These are phyloP conservation scores for Porodaedalea pini DNA, from an alignment of 1,284 basidiomycete species.

Conservation along the genomic window DNA sequence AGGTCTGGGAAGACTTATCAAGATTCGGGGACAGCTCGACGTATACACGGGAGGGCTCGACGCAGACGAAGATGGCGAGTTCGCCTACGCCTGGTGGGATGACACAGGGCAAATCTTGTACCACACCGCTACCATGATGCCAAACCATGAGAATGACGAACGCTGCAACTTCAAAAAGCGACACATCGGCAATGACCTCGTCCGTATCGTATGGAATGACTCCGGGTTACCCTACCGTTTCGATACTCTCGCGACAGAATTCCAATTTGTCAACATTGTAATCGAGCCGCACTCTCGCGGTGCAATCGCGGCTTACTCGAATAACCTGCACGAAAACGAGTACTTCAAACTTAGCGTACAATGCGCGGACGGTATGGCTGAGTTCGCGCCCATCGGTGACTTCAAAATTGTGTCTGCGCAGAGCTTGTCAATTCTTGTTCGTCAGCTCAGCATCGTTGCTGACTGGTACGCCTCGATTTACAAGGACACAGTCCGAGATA, in stretches of 20 bases:
- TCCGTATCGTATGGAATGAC: constrained; percentile 98
- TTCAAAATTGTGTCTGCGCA: constrained; percentile 90
- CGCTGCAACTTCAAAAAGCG: constrained; percentile 82
- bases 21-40: constrained; percentile 87
- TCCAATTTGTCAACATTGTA: constrained; percentile 98
- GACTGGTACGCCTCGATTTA: constrained; percentile 89
- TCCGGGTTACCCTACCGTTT: constrained; percentile 85
- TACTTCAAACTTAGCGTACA: constrained; percentile 92
- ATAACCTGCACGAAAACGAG: constrained; percentile 78
- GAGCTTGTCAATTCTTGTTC: constrained; percentile 76
- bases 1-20: constrained; percentile 85
- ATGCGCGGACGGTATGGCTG: constrained; percentile 81
- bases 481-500: constrained; percentile 68
- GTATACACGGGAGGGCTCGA: constrained; percentile 95
- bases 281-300: constrained; percentile 91
- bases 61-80: constrained; percentile 86
- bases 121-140: constrained; percentile 98
- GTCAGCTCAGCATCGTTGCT: constrained; percentile 81
- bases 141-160: constrained; percentile 65
- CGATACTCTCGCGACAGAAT: constrained; percentile 88
- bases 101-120: constrained; percentile 95
- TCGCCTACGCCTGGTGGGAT: constrained; percentile 98
- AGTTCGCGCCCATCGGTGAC: constrained; percentile 86
- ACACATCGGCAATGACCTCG: constrained; percentile 92
- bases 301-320: constrained; percentile 75